Conservation (phyloP, 1,284 basidiomycete genomes). For the Puccinia brachypodii region DNA sequence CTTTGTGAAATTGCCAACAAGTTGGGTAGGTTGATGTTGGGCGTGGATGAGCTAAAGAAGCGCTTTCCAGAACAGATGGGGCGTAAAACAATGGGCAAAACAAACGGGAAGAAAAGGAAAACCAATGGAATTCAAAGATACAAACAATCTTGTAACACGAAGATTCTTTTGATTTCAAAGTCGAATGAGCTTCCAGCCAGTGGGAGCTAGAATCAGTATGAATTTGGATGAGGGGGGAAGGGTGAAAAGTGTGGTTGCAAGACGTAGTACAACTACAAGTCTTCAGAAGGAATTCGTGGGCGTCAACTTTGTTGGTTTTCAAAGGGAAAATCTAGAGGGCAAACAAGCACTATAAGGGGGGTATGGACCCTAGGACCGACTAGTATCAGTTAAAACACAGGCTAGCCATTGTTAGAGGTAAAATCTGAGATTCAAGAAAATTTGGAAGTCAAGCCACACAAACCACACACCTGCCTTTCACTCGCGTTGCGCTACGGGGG, state of each 20-base stretch:
- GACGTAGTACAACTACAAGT: background rate
- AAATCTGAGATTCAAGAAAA: conserved; percentile 1
- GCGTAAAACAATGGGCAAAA: conserved; percentile 9
- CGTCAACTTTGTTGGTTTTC: background rate
- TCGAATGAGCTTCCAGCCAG: conserved; percentile 5
- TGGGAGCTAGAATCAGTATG: background rate
- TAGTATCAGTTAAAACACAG: background rate
- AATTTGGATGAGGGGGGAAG: background rate
- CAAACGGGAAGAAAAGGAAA: background rate
- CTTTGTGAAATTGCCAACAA: background rate
- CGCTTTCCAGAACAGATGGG: background rate
- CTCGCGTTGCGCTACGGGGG: background rate
- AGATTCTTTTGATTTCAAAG: background rate
- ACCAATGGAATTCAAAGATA: background rate
- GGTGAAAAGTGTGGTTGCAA: background rate
- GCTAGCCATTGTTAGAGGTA: conserved; percentile 3
- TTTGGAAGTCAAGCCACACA: conserved; percentile 14
- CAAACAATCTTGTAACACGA: background rate
- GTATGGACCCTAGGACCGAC: background rate
- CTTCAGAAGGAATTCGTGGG: conserved; percentile 6
- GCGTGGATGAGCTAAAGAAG: background rate
- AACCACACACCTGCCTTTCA: conserved; percentile 32
- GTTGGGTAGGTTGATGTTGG: background rate
- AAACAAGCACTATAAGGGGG: background rate
- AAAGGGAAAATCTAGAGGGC: conserved; percentile 9